These are phyloP conservation scores for Mrakia frigida DNA, from an alignment of 768 basidiomycete species.

Conservation along the genomic window DNA sequence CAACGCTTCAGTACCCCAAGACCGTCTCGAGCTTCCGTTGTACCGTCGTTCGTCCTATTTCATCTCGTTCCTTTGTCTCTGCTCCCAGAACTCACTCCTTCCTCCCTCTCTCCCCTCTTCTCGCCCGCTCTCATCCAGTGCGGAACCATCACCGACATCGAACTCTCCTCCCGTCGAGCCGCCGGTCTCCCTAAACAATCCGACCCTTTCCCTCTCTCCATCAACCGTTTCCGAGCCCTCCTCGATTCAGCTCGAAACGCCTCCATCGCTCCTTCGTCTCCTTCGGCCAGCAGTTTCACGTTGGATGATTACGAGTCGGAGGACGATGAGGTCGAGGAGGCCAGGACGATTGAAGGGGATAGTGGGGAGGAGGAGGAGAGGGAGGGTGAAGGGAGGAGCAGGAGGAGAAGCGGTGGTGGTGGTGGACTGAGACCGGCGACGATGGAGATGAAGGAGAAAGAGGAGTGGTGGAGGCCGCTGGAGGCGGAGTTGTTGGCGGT, in stretches of 20 bases:
- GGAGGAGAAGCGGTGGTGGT: neutral
- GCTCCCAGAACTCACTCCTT: neutral
- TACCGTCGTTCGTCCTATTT: slow-evolving; percentile 1
- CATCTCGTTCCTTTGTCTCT: neutral
- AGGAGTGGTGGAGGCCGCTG: slow-evolving; percentile 20
- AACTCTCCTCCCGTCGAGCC: slow-evolving; percentile 16
- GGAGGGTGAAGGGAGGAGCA: neutral
- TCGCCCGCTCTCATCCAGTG: neutral
- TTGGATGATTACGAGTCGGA: slow-evolving; percentile 7
- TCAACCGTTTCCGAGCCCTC: slow-evolving; percentile 12
- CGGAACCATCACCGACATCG: slow-evolving; percentile 31
- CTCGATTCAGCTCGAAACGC: slow-evolving; percentile 12
- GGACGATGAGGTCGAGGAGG: slow-evolving; percentile 22
- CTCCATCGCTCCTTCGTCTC: slow-evolving; percentile 8
- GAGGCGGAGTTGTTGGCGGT: slow-evolving; percentile 5
- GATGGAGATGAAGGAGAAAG: neutral
- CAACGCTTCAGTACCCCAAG: slow-evolving; percentile 22
- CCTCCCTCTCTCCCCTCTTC: neutral
- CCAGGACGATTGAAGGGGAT: slow-evolving; percentile 30
- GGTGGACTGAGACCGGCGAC: neutral
- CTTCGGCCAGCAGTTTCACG: neutral
- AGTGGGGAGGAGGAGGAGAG: slow-evolving; percentile 29
- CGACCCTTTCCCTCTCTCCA: slow-evolving; percentile 28
- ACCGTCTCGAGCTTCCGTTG: slow-evolving; percentile 20
- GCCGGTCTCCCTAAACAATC: slow-evolving; percentile 15